Percentiles rank a stretch among this genome's conserved stretches.
These are phyloP conservation scores for Dactylellina drechsleri DNA, from an alignment of 2,329 filamentous ascomycete genomes.

Conservation along the genomic window DNA sequence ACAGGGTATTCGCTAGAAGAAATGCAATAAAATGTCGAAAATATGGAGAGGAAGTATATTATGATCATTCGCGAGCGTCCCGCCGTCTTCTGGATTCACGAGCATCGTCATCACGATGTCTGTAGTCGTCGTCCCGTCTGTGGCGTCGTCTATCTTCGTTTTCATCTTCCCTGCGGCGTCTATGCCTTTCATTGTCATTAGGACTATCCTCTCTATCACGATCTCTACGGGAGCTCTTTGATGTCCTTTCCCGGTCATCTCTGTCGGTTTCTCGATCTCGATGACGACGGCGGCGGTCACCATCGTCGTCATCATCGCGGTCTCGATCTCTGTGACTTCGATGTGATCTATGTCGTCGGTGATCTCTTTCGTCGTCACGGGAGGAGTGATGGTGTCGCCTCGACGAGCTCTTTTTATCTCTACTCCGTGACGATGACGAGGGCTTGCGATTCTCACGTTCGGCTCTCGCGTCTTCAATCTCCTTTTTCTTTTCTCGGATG, in stretches of 20 bases:
- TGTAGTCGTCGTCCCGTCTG: constrained; percentile 33
- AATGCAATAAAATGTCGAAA: not conserved
- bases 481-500: constrained; percentile 89
- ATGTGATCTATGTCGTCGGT: constrained; percentile 48
- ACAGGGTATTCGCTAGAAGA: constrained; percentile 24
- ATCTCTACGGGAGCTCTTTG: constrained; percentile 13
- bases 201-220: constrained; percentile 17
- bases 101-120: constrained; percentile 27
- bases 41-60: not conserved
- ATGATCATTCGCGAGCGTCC: constrained; percentile 26
- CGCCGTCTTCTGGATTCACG: constrained; percentile 29
- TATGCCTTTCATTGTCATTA: constrained; percentile 14
- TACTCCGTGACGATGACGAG: constrained; percentile 60
- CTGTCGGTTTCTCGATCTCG: constrained; percentile 55
- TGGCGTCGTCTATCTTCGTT: constrained; percentile 29
- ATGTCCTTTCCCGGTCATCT: constrained; percentile 17
- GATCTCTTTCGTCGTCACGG: constrained; percentile 60
- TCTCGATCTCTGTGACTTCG: constrained; percentile 33
- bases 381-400: constrained; percentile 63
- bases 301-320: constrained; percentile 56
- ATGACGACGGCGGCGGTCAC: constrained; percentile 57
- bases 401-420: constrained; percentile 60
- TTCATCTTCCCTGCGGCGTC: constrained; percentile 27
- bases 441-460: constrained; percentile 65
- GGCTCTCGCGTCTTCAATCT: constrained; percentile 76